These are phyloP conservation scores for Ceratocystis destructans DNA, from an alignment of 2,329 filamentous ascomycete genomes.

Conservation along the genomic window DNA sequence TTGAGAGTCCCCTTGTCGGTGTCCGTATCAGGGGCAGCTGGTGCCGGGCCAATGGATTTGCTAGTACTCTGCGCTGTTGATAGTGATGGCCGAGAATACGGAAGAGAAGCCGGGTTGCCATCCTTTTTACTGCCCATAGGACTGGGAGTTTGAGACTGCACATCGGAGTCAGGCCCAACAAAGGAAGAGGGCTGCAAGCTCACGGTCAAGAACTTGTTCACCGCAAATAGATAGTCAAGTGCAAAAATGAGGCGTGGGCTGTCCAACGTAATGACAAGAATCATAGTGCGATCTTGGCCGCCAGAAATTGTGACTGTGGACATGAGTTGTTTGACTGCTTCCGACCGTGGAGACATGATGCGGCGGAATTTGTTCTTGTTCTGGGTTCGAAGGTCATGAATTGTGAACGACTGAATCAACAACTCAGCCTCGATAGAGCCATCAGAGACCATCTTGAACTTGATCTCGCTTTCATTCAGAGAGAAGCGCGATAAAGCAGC, in stretches of 20 bases:
- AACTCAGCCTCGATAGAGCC: conserved; percentile 85
- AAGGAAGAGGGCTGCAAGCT: conserved; percentile 53
- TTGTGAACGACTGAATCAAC: conserved; percentile 85
- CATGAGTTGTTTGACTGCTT: conserved; percentile 95
- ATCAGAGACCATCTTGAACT: conserved; percentile 85
- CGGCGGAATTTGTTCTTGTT: conserved; percentile 94
- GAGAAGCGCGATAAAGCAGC: conserved; percentile 89
- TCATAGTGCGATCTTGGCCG: conserved; percentile 56
- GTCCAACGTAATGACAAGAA: conserved; percentile 85
- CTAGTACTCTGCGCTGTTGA: conserved; percentile 28
- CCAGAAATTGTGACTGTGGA: conserved; percentile 87
- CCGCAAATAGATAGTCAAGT: conserved; percentile 82
- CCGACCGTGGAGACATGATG: conserved; percentile 96
- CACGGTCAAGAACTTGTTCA: conserved; percentile 68
- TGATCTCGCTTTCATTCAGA: conserved; percentile 80
- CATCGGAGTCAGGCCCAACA: conserved; percentile 34
- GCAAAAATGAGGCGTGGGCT: conserved; percentile 92
- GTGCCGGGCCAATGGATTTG: background rate
- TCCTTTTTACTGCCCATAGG: no score
- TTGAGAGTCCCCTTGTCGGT: conserved; percentile 39
- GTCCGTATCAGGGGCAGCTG: conserved; percentile 22
- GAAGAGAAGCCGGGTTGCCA: no score
- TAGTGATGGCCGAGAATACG: background rate
- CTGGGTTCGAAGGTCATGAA: conserved; percentile 74
- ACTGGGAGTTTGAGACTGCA: conserved; percentile 25